A percentile compares a stretch with the other conserved stretches of the same genome.
Evolutionary conservation across 306 rosid genomes (phyloP).

Genomic region (Psophocarpus tetragonolobus): DNA sequence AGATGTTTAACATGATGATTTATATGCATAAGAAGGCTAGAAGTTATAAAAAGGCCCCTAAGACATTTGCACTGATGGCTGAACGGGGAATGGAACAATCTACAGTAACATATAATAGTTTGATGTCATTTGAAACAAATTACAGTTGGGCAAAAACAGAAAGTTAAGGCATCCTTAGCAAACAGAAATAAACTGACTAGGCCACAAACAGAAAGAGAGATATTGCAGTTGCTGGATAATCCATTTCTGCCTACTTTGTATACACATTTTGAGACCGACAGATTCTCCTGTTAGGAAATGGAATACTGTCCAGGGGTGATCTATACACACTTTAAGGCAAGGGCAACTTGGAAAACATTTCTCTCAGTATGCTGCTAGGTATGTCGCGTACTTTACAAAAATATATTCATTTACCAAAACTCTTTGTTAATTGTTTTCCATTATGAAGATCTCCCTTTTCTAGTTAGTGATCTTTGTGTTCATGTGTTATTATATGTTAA

Average conservation of each 20-base stretch:
- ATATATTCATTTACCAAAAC: not conserved
- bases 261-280: slow-evolving; percentile 91
- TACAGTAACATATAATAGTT: slow-evolving; percentile 83
- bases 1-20: slow-evolving; percentile 96
- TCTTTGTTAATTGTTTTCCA: slow-evolving; percentile 1
- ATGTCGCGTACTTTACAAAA: slow-evolving; percentile 30
- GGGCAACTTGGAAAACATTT: slow-evolving; percentile 94
- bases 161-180: slow-evolving; percentile 89
- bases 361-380: slow-evolving; percentile 96
- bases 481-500: not conserved
- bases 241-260: slow-evolving; percentile 92
- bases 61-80: slow-evolving; percentile 73
- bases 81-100: slow-evolving; percentile 72
- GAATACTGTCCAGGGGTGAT: slow-evolving; percentile 96
- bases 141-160: no score
- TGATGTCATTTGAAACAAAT: slow-evolving; percentile 86
- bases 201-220: slow-evolving; percentile 97
- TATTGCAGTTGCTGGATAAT: slow-evolving; percentile 89
- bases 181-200: slow-evolving; percentile 86
- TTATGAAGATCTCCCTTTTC: not conserved
- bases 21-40: slow-evolving; percentile 90
- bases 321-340: slow-evolving; percentile 89
- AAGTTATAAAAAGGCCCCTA: slow-evolving; percentile 84
- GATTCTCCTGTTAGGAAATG: slow-evolving; percentile 92
- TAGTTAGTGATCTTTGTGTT: not conserved